Evolutionary conservation across 2,329 filamentous ascomycete genomes (phyloP).

Genomic region (Ambrosiella cleistominuta): DNA sequence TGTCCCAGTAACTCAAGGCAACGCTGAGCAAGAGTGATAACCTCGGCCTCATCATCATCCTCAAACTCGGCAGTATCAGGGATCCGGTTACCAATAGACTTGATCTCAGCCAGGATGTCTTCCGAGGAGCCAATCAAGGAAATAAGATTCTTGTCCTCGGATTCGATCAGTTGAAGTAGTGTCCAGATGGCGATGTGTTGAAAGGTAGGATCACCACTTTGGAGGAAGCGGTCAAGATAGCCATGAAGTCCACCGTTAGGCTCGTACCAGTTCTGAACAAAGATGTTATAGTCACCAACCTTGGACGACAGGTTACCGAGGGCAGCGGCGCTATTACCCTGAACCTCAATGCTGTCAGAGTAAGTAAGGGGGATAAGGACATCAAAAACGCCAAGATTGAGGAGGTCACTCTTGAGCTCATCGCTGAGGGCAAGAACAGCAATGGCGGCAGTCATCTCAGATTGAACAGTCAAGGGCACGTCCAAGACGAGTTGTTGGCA

Average conservation of each 20-base stretch:
- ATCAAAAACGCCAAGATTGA: conserved; percentile 88
- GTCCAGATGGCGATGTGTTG: conserved; percentile 99
- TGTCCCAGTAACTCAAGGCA: conserved; percentile 76
- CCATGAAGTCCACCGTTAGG: conserved; percentile 90
- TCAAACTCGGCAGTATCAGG: conserved; percentile 50
- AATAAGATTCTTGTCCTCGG: conserved; percentile 79
- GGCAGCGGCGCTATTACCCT: conserved; percentile 93
- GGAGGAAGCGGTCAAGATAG: conserved; percentile 81
- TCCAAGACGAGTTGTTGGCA: conserved; percentile 93
- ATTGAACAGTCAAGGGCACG: conserved; percentile 86
- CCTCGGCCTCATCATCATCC: conserved; percentile 83
- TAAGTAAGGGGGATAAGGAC: conserved; percentile 89
- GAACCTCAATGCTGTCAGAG: conserved; percentile 90
- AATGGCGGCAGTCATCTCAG: conserved; percentile 98
- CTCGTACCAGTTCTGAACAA: conserved; percentile 83
- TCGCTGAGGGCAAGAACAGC: conserved; percentile 90
- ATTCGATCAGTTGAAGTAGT: conserved; percentile 83
- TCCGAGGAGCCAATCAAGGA: conserved; percentile 76
- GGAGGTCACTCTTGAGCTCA: conserved; percentile 77
- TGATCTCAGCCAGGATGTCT: conserved; percentile 83
- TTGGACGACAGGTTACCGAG: conserved; percentile 93
- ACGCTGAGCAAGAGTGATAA: conserved; percentile 75
- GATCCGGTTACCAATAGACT: conserved; percentile 72
- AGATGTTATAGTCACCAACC: conserved; percentile 93
- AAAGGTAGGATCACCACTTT: conserved; percentile 89